Evolutionary conservation across 75 land plant species (phyloP).

Genomic region (Adiantum capillusveneris): DNA sequence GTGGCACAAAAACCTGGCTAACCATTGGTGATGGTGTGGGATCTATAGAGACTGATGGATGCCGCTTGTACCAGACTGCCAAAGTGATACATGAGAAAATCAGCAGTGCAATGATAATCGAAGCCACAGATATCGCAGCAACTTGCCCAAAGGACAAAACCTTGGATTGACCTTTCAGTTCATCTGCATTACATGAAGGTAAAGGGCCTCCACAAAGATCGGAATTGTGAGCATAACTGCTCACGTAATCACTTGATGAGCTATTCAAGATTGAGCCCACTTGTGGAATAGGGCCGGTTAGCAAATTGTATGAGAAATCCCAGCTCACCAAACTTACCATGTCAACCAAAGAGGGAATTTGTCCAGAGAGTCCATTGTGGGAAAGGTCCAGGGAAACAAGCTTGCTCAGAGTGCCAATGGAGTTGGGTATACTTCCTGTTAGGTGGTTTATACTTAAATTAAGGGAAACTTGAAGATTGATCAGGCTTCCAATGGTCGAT

Average conservation of each 20-base stretch:
- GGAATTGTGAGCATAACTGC: slow-evolving; percentile 49
- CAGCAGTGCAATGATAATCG: not conserved
- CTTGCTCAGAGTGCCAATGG: slow-evolving; percentile 64
- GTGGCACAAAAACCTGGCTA: slow-evolving; percentile 55
- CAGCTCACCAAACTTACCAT: slow-evolving; percentile 71
- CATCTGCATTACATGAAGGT: slow-evolving; percentile 24
- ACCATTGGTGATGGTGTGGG: slow-evolving; percentile 32
- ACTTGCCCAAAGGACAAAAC: slow-evolving; percentile 2
- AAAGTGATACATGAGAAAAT: not conserved
- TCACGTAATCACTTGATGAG: slow-evolving; percentile 1
- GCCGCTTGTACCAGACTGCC: not conserved
- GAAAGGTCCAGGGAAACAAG: slow-evolving; percentile 66
- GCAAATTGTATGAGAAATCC: slow-evolving; percentile 59
- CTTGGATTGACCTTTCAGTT: not conserved
- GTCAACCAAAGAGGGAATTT: slow-evolving; percentile 47
- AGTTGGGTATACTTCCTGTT: slow-evolving; percentile 47
- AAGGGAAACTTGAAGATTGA: slow-evolving; percentile 55
- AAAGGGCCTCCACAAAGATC: slow-evolving; percentile 75
- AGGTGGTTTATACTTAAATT: slow-evolving; percentile 71
- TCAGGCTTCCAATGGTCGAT: slow-evolving; percentile 52
- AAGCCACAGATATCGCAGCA: not conserved
- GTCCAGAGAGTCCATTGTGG: slow-evolving; percentile 52
- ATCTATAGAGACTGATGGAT: not conserved
- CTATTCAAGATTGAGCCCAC: slow-evolving; percentile 1
- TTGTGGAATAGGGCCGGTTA: slow-evolving; percentile 55